Evolutionary conservation across 208 protist genomes (phyloP).

Genomic region (Acanthamoeba divionensis): DNA sequence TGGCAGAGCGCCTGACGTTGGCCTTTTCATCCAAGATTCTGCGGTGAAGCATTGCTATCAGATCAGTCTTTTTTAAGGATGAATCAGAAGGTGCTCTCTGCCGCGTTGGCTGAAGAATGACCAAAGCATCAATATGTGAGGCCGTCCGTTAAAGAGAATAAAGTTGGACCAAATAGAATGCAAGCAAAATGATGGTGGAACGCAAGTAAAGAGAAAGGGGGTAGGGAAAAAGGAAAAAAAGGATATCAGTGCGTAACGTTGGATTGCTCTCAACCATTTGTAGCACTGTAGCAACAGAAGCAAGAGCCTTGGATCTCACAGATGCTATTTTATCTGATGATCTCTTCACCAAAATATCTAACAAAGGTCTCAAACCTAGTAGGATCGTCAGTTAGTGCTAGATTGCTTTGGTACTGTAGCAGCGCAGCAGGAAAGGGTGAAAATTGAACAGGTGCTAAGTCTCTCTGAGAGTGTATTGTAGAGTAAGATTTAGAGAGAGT

Average conservation of each 20-base stretch:
- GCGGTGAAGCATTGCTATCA: slow-evolving; percentile 13
- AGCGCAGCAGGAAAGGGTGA: too few relatives aligned
- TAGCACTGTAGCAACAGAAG: background rate
- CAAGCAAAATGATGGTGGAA: too few relatives aligned
- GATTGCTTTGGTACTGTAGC: background rate
- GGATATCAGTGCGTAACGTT: background rate
- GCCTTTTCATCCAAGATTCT: slow-evolving; percentile 33
- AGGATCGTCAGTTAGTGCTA: background rate
- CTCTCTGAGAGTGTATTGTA: too few relatives aligned
- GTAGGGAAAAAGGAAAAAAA: background rate
- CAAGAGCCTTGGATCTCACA: slow-evolving; percentile 15
- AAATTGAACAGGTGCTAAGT: too few relatives aligned
- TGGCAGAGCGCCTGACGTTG: slow-evolving; percentile 9
- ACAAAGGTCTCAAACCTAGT: background rate
- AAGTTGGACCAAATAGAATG: too few relatives aligned
- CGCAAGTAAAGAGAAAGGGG: background rate
- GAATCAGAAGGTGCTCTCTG: too few relatives aligned
- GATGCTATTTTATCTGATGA: slow-evolving; percentile 16
- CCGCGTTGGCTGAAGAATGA: too few relatives aligned
- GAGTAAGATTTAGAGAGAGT: too few relatives aligned
- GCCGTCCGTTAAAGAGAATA: too few relatives aligned
- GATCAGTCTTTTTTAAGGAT: background rate
- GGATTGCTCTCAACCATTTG: background rate
- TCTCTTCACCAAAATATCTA: slow-evolving; percentile 13
- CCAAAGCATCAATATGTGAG: too few relatives aligned